phyloP scores from a whole-genome alignment of 2,329 filamentous ascomycete species.

The Fusarium pseudoanthophilum region DNA sequence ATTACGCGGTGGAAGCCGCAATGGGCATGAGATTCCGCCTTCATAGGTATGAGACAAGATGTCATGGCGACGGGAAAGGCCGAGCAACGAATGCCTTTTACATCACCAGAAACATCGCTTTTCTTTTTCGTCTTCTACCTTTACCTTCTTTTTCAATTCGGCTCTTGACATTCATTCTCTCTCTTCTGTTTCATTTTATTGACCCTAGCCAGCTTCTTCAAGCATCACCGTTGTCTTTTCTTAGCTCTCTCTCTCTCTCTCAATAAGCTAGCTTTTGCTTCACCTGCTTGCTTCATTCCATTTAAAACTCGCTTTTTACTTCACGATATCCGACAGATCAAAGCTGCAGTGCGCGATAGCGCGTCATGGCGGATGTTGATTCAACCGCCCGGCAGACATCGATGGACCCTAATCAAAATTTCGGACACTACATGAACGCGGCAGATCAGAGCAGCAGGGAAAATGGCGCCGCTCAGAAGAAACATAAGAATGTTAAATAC shows the following conservation, averaged over 20 bases:
- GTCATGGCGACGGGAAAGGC: not conserved
- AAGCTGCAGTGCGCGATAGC: not conserved
- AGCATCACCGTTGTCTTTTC: not conserved
- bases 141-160: not conserved
- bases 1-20: not conserved
- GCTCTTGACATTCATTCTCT: not conserved
- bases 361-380: not conserved
- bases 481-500: slow-evolving; percentile 34
- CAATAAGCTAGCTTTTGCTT: not conserved
- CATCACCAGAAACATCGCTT: not conserved
- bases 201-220: not conserved
- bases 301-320: not conserved
- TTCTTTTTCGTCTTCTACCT: not conserved
- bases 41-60: not conserved
- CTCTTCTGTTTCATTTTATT: not conserved
- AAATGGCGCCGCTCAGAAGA: not conserved
- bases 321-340: not conserved
- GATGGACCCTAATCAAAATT: not conserved
- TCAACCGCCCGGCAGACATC: not conserved
- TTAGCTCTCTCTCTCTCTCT: not conserved
- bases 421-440: not conserved
- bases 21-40: not conserved
- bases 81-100: not conserved
- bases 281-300: not conserved
- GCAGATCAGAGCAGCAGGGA: not conserved